These are phyloP conservation scores for Musa schizocarpa DNA, from an alignment of 176 grass and related monocot species.

Conservation along the genomic window DNA sequence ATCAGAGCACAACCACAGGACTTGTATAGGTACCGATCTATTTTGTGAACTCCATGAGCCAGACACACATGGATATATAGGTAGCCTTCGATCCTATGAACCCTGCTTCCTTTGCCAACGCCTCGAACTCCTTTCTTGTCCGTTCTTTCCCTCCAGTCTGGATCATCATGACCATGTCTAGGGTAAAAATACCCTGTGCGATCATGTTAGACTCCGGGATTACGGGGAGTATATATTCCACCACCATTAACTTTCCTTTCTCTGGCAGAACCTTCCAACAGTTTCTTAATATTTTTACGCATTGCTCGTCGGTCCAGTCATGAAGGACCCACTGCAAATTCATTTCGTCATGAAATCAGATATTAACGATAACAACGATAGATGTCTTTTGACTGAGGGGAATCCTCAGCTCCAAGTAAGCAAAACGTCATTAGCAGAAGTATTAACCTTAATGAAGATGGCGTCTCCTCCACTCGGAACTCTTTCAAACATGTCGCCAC, in stretches of 20 bases:
- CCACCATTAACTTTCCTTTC: slow-evolving; percentile 69
- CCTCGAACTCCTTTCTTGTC: slow-evolving; percentile 4
- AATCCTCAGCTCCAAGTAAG: too few species aligned
- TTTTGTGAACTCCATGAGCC: slow-evolving; percentile 9
- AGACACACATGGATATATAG: neutral
- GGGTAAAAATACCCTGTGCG: neutral
- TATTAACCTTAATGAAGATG: too few species aligned
- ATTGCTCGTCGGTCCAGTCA: slow-evolving; percentile 79
- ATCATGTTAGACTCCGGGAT: neutral
- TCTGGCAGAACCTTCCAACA: slow-evolving; percentile 67
- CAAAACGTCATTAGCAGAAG: too few species aligned
- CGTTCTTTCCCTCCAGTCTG: slow-evolving; percentile 5
- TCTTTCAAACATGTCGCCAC: too few species aligned
- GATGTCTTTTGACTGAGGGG: neutral
- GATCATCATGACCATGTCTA: neutral
- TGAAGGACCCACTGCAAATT: slow-evolving; percentile 62
- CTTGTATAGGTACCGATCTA: neutral
- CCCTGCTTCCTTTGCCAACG: neutral
- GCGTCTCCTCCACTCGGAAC: too few species aligned
- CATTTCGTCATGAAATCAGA: too few species aligned
- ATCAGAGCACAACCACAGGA: too few species aligned
- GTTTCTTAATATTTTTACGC: slow-evolving; percentile 48
- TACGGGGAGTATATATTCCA: slow-evolving; percentile 61
- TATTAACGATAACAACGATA: too few species aligned
- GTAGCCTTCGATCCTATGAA: neutral